A percentile compares a stretch with the other conserved stretches of the same genome.
Evolutionary conservation across 108 stramenopile genomes (phyloP).

Genomic region (Nitzschia sp.): DNA sequence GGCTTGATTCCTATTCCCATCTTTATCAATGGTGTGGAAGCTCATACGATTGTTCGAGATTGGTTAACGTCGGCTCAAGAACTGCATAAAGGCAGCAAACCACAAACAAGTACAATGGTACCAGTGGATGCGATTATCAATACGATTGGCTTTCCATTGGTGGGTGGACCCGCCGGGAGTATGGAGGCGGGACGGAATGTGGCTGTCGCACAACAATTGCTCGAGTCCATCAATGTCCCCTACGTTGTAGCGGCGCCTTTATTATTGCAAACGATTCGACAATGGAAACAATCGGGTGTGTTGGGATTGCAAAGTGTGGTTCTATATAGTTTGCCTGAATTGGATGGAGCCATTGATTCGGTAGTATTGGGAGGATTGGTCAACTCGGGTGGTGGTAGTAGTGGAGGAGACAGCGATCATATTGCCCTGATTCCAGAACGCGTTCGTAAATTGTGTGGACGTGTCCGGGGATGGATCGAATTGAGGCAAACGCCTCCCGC

Average conservation of each 20-base stretch:
- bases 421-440: conserved; percentile 86
- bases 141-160: conserved; percentile 87
- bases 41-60: conserved; percentile 88
- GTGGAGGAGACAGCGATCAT: conserved; percentile 50
- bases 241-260: conserved; percentile 81
- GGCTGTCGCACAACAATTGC: conserved; percentile 67
- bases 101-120: conserved; percentile 25
- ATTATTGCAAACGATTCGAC: conserved; percentile 69
- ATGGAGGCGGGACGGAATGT: conserved; percentile 87
- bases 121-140: conserved; percentile 80
- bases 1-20: conserved; percentile 84
- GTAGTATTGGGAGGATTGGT: conserved; percentile 86
- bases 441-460: conserved; percentile 62
- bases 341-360: conserved; percentile 89
- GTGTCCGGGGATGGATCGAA: conserved; percentile 64
- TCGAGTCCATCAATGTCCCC: conserved; percentile 71
- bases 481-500: conserved; percentile 54
- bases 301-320: conserved; percentile 82
- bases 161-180: conserved; percentile 85
- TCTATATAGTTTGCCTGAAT: conserved; percentile 77
- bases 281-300: conserved; percentile 82
- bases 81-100: conserved; percentile 4
- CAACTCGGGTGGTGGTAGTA: neutral
- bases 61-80: conserved; percentile 73
- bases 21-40: conserved; percentile 92